Conservation (phyloP, 2,329 filamentous ascomycete species). For the Stagonosporopsis tanaceti region DNA sequence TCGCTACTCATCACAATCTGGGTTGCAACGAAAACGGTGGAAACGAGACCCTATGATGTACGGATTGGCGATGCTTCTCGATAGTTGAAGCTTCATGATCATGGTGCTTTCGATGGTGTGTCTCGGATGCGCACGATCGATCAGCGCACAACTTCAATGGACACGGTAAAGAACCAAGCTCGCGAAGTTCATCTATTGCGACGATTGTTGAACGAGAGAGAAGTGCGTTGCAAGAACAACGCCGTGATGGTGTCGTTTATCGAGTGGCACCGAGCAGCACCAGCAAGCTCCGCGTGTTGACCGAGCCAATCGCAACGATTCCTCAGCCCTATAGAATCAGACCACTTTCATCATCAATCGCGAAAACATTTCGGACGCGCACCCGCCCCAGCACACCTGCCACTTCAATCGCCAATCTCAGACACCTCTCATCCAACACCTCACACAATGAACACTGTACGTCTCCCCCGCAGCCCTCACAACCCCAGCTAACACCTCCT, state of each 20-base stretch:
- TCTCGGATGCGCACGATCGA: neutral
- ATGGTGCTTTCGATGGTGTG: neutral
- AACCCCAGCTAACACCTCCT: slow-evolving; percentile 26
- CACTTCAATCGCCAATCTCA: neutral
- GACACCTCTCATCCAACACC: neutral
- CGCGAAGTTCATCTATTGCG: neutral
- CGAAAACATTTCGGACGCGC: slow-evolving; percentile 28
- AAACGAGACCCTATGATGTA: neutral
- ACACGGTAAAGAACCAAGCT: neutral
- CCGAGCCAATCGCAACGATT: slow-evolving; percentile 24
- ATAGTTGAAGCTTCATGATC: neutral
- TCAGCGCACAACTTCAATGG: neutral
- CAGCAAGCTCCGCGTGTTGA: neutral
- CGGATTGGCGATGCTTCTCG: neutral
- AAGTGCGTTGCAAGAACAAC: neutral
- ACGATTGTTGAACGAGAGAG: no score
- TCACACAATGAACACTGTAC: slow-evolving; percentile 61
- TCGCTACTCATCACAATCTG: neutral
- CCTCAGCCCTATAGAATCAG: slow-evolving; percentile 30
- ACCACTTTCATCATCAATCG: slow-evolving; percentile 41
- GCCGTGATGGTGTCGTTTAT: neutral
- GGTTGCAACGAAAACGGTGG: neutral
- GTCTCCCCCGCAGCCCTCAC: slow-evolving; percentile 24
- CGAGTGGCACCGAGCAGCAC: neutral
- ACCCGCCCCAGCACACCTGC: neutral